Conservation (phyloP, 768 basidiomycete species). For the Xerocomellus chrysenteron region DNA sequence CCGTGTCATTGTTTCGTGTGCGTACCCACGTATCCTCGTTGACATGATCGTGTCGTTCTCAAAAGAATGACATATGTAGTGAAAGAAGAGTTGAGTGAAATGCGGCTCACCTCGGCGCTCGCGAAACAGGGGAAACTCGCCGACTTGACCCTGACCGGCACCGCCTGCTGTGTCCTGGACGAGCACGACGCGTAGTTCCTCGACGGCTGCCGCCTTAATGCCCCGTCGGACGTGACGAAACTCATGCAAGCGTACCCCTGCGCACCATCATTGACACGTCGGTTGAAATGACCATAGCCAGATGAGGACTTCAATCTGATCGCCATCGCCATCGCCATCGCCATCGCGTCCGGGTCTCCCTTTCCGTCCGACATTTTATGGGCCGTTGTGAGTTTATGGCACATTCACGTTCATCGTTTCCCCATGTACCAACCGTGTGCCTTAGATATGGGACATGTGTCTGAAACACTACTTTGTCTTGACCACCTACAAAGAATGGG, state of each 20-base stretch:
- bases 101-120: not conserved
- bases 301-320: conserved; percentile 3
- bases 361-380: conserved; percentile 6
- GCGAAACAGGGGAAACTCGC: not conserved
- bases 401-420: not conserved
- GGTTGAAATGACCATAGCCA: not conserved
- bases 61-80: not conserved
- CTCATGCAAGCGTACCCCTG: conserved; percentile 3
- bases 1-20: not conserved
- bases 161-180: not conserved
- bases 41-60: not conserved
- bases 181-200: not conserved
- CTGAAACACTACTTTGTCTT: conserved; percentile 8
- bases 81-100: not conserved
- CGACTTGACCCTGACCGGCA: conserved; percentile 1
- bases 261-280: not conserved
- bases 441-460: conserved; percentile 20
- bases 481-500: conserved; percentile 19
- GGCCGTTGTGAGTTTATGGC: conserved; percentile 7
- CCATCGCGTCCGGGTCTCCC: not conserved
- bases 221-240: conserved; percentile 5
- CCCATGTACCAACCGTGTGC: not conserved
- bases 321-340: too few species aligned
- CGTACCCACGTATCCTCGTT: not conserved
- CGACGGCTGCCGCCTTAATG: not conserved